These are phyloP conservation scores for Ogataea chonburiensis DNA, from an alignment of 805 yeast genomes.

Conservation along the genomic window DNA sequence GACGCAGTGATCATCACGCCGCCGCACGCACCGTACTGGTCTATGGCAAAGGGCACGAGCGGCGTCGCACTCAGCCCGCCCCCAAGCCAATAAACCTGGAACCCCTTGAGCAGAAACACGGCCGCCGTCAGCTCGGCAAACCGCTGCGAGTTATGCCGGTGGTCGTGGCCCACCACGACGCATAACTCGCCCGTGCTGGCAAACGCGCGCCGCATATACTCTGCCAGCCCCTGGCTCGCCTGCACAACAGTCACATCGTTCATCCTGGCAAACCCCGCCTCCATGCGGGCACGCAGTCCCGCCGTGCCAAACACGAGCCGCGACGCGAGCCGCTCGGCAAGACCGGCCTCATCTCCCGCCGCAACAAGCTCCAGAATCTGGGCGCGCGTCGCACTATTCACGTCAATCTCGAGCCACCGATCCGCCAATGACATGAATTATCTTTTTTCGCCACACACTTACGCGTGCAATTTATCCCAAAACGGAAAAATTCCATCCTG, in stretches of 20 bases:
- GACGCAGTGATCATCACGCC: conserved; percentile 96
- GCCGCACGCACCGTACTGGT: conserved; percentile 56
- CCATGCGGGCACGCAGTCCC: conserved; percentile 85
- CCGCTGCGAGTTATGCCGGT: conserved; percentile 72
- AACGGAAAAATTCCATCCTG: conserved; percentile 10
- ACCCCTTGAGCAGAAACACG: conserved; percentile 66
- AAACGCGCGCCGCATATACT: conserved; percentile 40
- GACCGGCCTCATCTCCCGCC: conserved; percentile 38
- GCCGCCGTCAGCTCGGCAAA: conserved; percentile 81
- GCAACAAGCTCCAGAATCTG: conserved; percentile 52
- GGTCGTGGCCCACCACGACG: conserved; percentile 89
- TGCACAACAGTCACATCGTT: conserved; percentile 86
- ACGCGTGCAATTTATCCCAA: conserved; percentile 8
- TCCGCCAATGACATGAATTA: conserved; percentile 26
- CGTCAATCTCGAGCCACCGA: conserved; percentile 42
- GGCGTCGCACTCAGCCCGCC: conserved; percentile 73
- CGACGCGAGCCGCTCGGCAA: conserved; percentile 51
- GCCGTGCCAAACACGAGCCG: conserved; percentile 91
- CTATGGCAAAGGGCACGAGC: conserved; percentile 84
- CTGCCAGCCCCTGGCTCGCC: conserved; percentile 81
- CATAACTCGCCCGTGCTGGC: conserved; percentile 28
- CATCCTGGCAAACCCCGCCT: conserved; percentile 86
- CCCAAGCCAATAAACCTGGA: conserved; percentile 65
- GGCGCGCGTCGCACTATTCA: conserved; percentile 42
- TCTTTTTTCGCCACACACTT: not conserved